These are phyloP conservation scores for Penicillium ucsense DNA, from an alignment of 495 filamentous ascomycete species.

Conservation along the genomic window DNA sequence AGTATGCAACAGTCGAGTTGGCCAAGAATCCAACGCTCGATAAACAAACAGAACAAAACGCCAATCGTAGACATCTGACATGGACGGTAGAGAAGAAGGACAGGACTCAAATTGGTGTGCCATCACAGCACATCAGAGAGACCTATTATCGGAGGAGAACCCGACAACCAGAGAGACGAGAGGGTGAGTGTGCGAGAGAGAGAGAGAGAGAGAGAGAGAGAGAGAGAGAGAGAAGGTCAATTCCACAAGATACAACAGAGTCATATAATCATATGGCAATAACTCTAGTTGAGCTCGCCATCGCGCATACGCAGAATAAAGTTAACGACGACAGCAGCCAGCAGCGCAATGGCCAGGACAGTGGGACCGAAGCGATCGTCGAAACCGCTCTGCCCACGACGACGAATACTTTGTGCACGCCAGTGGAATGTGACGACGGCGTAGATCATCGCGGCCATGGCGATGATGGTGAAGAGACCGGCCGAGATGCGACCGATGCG, in stretches of 20 bases:
- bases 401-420: slow-evolving; percentile 85
- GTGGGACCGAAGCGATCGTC: slow-evolving; percentile 93
- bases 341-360: slow-evolving; percentile 70
- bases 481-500: slow-evolving; percentile 84
- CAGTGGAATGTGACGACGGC: slow-evolving; percentile 93
- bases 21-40: not conserved
- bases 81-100: not conserved
- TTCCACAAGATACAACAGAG: not conserved
- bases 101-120: not conserved
- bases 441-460: slow-evolving; percentile 93
- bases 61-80: not conserved
- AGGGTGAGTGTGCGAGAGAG: not conserved
- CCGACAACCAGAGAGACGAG: not conserved
- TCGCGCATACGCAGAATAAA: slow-evolving; percentile 77
- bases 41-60: not conserved
- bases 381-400: slow-evolving; percentile 87
- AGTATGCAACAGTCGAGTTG: not conserved
- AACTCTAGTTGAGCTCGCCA: slow-evolving; percentile 12
- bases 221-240: not conserved
- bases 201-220: not conserved
- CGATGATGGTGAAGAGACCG: slow-evolving; percentile 85
- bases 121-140: not conserved
- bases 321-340: slow-evolving; percentile 85
- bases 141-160: not conserved
- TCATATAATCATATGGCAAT: not conserved